Conservation (phyloP, 352 stramenopile species). For the Pythium scleroteichum region DNA sequence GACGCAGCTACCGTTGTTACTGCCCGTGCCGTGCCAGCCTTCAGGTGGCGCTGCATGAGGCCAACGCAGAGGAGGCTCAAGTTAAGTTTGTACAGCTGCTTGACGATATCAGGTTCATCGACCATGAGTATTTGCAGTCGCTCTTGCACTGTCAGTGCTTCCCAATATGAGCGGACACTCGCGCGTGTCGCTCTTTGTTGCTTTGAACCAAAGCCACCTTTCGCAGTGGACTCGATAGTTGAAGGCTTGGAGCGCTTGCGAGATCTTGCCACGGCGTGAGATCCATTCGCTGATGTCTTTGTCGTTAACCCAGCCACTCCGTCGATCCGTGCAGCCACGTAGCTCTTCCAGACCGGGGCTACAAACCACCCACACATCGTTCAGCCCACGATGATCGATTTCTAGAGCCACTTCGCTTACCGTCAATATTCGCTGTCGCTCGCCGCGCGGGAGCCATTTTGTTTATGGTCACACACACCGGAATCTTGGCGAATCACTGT, state of each 20-base stretch:
- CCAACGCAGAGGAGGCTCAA: constrained; percentile 80
- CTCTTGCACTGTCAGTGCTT: constrained; percentile 57
- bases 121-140: constrained; percentile 79
- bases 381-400: not conserved
- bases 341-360: constrained; percentile 75
- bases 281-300: not conserved
- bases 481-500: too few relatives aligned
- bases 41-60: constrained; percentile 82
- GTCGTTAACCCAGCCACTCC: not conserved
- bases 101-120: constrained; percentile 79
- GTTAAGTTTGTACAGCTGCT: constrained; percentile 89
- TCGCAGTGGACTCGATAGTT: not conserved
- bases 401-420: constrained; percentile 7
- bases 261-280: constrained; percentile 3
- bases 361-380: not conserved
- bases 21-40: constrained; percentile 32
- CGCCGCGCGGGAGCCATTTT: constrained; percentile 23
- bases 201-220: constrained; percentile 4
- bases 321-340: constrained; percentile 48
- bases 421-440: constrained; percentile 26
- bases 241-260: constrained; percentile 50
- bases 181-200: constrained; percentile 16
- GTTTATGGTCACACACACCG: too few relatives aligned
- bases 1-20: not conserved
- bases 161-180: constrained; percentile 65